Conservation (phyloP, 2,329 filamentous ascomycete genomes). For the Biscogniauxia marginata region DNA sequence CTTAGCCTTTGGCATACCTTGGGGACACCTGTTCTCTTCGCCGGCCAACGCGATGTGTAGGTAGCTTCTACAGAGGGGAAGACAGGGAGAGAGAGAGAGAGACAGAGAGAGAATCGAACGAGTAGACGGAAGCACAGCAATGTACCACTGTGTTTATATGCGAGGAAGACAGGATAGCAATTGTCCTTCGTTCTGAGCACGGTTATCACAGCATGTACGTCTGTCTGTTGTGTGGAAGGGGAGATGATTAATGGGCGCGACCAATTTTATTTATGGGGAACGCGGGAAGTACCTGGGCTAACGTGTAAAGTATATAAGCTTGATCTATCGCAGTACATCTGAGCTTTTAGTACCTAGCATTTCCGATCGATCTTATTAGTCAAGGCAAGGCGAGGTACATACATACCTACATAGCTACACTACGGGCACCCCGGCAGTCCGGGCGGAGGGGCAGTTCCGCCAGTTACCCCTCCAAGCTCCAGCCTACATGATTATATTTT, state of each 20-base stretch:
- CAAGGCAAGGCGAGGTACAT: background rate
- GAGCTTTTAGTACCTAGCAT: background rate
- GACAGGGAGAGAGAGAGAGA: background rate
- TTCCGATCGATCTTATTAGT: background rate
- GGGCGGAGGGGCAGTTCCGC: background rate
- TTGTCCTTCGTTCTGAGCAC: background rate
- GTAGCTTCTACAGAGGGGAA: background rate
- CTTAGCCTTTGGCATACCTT: background rate
- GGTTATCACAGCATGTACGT: background rate
- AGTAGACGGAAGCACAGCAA: background rate
- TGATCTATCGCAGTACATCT: background rate
- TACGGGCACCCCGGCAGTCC: background rate
- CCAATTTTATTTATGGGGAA: background rate
- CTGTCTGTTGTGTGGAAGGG: background rate
- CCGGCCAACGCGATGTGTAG: background rate
- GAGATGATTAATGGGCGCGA: background rate
- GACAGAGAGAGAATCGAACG: background rate
- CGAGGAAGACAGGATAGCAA: background rate
- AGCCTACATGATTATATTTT: too few species aligned
- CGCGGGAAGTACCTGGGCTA: background rate
- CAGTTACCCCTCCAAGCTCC: background rate
- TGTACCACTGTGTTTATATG: background rate
- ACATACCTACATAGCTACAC: too few species aligned
- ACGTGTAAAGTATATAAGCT: background rate
- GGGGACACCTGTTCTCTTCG: conserved; percentile 5